Percentiles rank a stretch among this genome's conserved stretches.
These are phyloP conservation scores for Aechmea fasciata DNA, from an alignment of 176 grass and related monocot genomes.

Conservation along the genomic window DNA sequence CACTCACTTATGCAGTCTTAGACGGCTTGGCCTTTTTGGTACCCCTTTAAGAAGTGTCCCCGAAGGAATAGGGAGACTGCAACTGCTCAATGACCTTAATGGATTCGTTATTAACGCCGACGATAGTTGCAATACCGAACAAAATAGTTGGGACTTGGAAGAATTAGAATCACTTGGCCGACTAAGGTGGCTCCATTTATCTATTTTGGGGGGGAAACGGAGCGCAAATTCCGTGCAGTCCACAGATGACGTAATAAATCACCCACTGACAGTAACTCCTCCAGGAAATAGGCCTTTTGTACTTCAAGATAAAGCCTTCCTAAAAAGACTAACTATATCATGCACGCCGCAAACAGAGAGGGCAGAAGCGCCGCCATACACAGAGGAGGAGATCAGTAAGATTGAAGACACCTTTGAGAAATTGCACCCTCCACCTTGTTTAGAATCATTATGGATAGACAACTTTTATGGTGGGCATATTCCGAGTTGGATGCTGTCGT, in stretches of 20 bases:
- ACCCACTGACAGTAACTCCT: no score
- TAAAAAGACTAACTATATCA: rapidly evolving
- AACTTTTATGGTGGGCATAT: conserved; percentile 8
- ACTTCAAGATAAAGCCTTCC: not conserved
- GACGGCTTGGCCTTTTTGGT: conserved; percentile 3
- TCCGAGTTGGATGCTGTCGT: conserved; percentile 4
- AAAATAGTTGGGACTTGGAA: conserved; percentile 3
- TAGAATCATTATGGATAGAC: not conserved
- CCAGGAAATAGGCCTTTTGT: not conserved
- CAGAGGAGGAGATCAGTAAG: not conserved
- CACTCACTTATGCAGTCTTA: conserved; percentile 12
- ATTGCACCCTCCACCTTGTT: conserved; percentile 2
- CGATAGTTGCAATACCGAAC: not conserved
- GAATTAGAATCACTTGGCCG: conserved; percentile 3
- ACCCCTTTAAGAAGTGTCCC: conserved; percentile 13
- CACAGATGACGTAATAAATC: not conserved
- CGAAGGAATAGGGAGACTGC: conserved; percentile 21
- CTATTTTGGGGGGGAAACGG: not conserved
- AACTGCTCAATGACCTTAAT: conserved; percentile 4
- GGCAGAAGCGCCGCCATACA: not conserved
- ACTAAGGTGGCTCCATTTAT: not conserved
- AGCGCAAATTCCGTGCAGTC: not conserved
- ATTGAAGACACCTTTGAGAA: conserved; percentile 17
- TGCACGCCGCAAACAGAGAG: not conserved
- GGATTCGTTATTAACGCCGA: conserved; percentile 19